Conservation (phyloP, 257 asterid species). For the Buddleja alternifolia region DNA sequence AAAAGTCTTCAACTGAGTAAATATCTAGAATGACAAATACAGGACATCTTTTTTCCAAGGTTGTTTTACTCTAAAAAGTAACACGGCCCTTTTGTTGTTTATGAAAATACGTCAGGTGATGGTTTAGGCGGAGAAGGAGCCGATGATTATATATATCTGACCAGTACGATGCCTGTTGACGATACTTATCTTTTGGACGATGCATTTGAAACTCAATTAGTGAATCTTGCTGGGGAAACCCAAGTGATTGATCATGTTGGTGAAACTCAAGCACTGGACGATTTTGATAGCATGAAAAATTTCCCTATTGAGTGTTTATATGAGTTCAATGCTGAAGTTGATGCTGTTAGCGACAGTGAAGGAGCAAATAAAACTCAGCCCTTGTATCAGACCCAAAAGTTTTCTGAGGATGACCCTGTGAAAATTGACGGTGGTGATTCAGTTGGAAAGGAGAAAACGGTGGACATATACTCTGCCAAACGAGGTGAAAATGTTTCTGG, state of each 20-base stretch:
- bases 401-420: constrained; percentile 43
- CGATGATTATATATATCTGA: constrained; percentile 38
- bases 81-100: constrained; percentile 17
- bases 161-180: constrained; percentile 41
- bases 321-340: constrained; percentile 42
- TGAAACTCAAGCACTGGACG: constrained; percentile 70
- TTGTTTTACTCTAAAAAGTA: constrained; percentile 17
- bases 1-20: not conserved
- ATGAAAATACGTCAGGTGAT: constrained; percentile 31
- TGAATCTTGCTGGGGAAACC: constrained; percentile 31
- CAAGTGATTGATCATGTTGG: constrained; percentile 36
- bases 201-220: constrained; percentile 56
- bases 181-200: constrained; percentile 52
- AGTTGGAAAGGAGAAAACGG: constrained; percentile 29
- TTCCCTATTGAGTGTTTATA: constrained; percentile 36
- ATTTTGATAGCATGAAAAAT: constrained; percentile 41
- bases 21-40: not conserved
- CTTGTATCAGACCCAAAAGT: constrained; percentile 50
- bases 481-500: constrained; percentile 32
- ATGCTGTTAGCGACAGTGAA: constrained; percentile 36
- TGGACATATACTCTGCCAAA: constrained; percentile 29
- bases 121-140: constrained; percentile 33
- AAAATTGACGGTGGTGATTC: constrained; percentile 30
- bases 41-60: not conserved
- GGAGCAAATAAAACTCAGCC: constrained; percentile 45